phyloP scores from a whole-genome alignment of 805 yeast species.

The Yamadazyma paraphyllophila region DNA sequence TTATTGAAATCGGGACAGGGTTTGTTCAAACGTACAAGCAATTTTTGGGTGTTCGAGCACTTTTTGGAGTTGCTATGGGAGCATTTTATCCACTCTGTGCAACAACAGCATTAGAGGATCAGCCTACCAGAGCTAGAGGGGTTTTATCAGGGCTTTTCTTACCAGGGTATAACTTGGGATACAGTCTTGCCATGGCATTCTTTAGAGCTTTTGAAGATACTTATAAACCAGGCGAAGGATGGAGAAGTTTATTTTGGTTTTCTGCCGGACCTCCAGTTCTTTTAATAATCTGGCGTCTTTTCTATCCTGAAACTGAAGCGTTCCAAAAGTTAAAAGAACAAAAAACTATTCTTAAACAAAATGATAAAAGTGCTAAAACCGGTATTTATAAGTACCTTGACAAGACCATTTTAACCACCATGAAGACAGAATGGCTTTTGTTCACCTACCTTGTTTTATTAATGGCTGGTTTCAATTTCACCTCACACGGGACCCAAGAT shows the following conservation, averaged over 20 bases:
- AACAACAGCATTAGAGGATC: slow-evolving; percentile 65
- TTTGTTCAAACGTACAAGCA: slow-evolving; percentile 57
- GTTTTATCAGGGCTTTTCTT: slow-evolving; percentile 59
- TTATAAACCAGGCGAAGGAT: slow-evolving; percentile 46
- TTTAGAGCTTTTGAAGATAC: slow-evolving; percentile 51
- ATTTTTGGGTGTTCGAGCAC: slow-evolving; percentile 59
- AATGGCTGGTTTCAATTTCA: slow-evolving; percentile 70
- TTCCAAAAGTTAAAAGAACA: slow-evolving; percentile 32
- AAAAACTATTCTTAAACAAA: slow-evolving; percentile 7
- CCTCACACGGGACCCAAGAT: slow-evolving; percentile 76
- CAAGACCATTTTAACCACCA: slow-evolving; percentile 10
- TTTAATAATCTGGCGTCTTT: slow-evolving; percentile 55
- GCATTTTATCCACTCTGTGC: slow-evolving; percentile 66
- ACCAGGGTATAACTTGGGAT: slow-evolving; percentile 59
- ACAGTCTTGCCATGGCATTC: slow-evolving; percentile 62
- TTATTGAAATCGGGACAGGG: slow-evolving; percentile 64
- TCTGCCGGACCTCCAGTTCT: slow-evolving; percentile 64
- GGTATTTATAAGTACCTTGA: slow-evolving; percentile 11
- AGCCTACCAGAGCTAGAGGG: slow-evolving; percentile 59
- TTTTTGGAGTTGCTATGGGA: slow-evolving; percentile 72
- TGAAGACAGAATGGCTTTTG: slow-evolving; percentile 43
- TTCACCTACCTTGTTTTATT: slow-evolving; percentile 34
- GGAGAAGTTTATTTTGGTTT: slow-evolving; percentile 77
- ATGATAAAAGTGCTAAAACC: background rate
- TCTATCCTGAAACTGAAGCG: slow-evolving; percentile 59